These are phyloP conservation scores for Escovopsis sp. DNA, from an alignment of 2,329 filamentous ascomycete genomes.

Conservation along the genomic window DNA sequence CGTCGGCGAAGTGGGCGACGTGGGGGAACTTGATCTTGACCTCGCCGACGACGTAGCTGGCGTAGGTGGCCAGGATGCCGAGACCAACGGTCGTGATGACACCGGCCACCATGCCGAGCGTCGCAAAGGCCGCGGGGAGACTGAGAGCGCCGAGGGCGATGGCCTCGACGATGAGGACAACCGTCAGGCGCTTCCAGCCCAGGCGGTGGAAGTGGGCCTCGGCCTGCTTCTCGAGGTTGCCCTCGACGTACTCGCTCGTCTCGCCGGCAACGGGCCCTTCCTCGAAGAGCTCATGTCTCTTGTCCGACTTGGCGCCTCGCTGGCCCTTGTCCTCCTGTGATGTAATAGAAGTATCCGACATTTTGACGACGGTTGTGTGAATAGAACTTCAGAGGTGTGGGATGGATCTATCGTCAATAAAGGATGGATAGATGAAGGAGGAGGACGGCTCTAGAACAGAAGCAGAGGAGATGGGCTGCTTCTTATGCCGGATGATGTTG, in stretches of 20 bases:
- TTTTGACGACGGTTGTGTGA: neutral
- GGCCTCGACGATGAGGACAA: conserved; percentile 41
- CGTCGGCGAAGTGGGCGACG: conserved; percentile 53
- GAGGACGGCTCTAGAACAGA: neutral
- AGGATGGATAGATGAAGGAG: neutral
- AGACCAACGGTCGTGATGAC: conserved; percentile 27
- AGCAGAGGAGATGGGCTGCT: neutral
- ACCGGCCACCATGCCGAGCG: conserved; percentile 38
- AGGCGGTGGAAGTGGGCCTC: conserved; percentile 35
- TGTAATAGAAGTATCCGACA: conserved; percentile 6
- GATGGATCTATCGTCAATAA: neutral
- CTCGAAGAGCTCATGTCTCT: conserved; percentile 8
- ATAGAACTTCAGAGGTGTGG: neutral
- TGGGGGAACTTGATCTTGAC: conserved; percentile 37
- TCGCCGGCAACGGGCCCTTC: conserved; percentile 16
- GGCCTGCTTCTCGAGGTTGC: conserved; percentile 30
- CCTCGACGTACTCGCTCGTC: conserved; percentile 23
- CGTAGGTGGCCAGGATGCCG: conserved; percentile 33
- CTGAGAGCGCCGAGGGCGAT: conserved; percentile 39
- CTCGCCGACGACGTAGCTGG: conserved; percentile 30
- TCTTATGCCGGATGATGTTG: too few species aligned
- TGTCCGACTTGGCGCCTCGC: conserved; percentile 6
- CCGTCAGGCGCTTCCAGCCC: conserved; percentile 41
- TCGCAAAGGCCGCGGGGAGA: conserved; percentile 36
- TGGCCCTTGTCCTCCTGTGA: conserved; percentile 3